These are phyloP conservation scores for Sparassis latifolia DNA, from an alignment of 1,284 basidiomycete genomes.

Conservation along the genomic window DNA sequence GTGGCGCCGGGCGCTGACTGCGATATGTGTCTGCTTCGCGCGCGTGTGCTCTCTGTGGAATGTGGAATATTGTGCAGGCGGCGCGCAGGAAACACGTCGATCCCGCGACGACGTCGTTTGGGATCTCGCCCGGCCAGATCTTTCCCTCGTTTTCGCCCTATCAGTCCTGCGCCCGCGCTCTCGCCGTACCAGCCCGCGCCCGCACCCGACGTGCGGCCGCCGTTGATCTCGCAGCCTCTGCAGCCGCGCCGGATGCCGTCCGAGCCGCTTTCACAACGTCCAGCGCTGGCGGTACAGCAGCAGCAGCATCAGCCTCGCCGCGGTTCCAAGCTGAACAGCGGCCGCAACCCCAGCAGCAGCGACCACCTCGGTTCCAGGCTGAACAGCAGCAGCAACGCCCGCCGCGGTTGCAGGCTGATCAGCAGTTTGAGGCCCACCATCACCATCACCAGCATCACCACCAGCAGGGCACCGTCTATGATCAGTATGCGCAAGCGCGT, in stretches of 20 bases:
- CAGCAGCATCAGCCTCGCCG: background rate
- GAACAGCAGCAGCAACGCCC: background rate
- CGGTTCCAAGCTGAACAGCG: background rate
- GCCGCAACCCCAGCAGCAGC: background rate
- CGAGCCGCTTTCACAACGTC: background rate
- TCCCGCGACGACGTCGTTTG: slow-evolving; percentile 12
- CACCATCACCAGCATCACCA: background rate
- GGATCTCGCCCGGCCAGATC: slow-evolving; percentile 23
- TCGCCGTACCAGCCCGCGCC: background rate
- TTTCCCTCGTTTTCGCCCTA: slow-evolving; percentile 18
- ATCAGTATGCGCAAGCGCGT: background rate
- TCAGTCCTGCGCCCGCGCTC: background rate
- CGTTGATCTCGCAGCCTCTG: background rate
- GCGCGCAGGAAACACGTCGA: slow-evolving; percentile 13
- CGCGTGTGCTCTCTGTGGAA: no score
- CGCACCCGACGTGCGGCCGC: background rate
- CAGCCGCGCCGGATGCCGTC: no score
- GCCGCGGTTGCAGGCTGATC: background rate
- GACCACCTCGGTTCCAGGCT: background rate
- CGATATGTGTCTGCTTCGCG: no score
- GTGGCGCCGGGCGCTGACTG: no score
- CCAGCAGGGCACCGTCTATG: background rate
- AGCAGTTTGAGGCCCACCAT: background rate
- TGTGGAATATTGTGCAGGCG: background rate
- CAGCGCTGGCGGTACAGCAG: background rate